Conservation (phyloP, 306 rosid species). For the Ziziphus jujuba region DNA sequence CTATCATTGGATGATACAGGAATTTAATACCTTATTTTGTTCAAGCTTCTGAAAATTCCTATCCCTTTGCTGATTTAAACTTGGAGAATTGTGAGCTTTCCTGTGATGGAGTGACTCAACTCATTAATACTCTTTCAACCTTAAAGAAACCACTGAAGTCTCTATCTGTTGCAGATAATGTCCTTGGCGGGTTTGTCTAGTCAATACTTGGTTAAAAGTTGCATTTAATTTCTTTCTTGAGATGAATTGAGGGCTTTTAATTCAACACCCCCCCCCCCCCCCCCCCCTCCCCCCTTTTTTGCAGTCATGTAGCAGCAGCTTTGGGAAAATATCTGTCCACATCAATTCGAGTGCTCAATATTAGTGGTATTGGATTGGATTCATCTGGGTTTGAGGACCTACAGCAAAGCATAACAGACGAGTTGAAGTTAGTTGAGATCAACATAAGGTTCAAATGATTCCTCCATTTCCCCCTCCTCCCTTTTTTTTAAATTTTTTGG, state of each 20-base stretch:
- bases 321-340: constrained; percentile 58
- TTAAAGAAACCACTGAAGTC: constrained; percentile 62
- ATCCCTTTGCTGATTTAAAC: constrained; percentile 52
- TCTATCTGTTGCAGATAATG: constrained; percentile 78
- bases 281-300: too few relatives aligned
- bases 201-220: constrained; percentile 18
- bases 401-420: constrained; percentile 43
- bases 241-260: constrained; percentile 27
- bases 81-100: constrained; percentile 75
- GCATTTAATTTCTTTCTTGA: constrained; percentile 22
- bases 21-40: constrained; percentile 59
- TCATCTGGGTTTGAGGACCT: constrained; percentile 68
- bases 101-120: constrained; percentile 52
- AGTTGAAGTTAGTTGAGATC: constrained; percentile 57
- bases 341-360: constrained; percentile 58
- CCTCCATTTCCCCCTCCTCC: constrained; percentile 20
- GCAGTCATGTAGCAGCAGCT: constrained; percentile 63
- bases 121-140: constrained; percentile 55
- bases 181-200: constrained; percentile 80
- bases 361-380: constrained; percentile 64
- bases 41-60: constrained; percentile 49
- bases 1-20: constrained; percentile 48
- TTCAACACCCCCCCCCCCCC: too few relatives aligned
- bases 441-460: constrained; percentile 62
- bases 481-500: too few relatives aligned